Percentiles rank a stretch among this genome's conserved stretches.
These are phyloP conservation scores for Sugiyamaella pinicola DNA, from an alignment of 1,139 yeast genomes.

Conservation along the genomic window DNA sequence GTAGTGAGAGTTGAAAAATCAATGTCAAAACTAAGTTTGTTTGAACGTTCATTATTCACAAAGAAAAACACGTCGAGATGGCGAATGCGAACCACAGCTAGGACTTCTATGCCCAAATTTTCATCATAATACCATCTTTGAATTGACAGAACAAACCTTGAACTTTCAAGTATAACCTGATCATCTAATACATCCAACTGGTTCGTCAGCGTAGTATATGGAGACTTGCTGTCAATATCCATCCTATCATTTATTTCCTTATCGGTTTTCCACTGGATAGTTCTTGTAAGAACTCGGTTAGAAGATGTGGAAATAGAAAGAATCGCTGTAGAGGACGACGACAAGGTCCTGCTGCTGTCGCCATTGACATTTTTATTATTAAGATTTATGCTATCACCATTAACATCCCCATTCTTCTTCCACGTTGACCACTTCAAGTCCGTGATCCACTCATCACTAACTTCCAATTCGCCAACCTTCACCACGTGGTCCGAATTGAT, in stretches of 20 bases:
- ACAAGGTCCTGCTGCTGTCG: neutral
- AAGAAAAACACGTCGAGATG: conserved; percentile 19
- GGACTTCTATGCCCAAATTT: neutral
- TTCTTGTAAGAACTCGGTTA: neutral
- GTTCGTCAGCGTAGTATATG: neutral
- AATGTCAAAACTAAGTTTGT: conserved; percentile 1
- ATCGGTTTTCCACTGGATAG: neutral
- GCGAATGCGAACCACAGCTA: conserved; percentile 22
- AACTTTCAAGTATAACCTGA: conserved; percentile 1
- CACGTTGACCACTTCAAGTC: conserved; percentile 21
- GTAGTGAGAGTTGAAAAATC: conserved; percentile 4
- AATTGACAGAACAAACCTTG: conserved; percentile 18
- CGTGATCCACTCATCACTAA: conserved; percentile 25
- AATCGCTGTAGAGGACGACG: neutral
- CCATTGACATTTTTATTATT: neutral
- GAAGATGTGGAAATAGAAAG: conserved; percentile 8
- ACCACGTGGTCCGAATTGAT: conserved; percentile 18
- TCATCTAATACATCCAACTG: neutral
- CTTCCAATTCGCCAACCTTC: conserved; percentile 1
- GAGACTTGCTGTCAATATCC: conserved; percentile 4
- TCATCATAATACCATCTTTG: conserved; percentile 16
- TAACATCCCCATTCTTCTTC: neutral
- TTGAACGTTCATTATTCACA: neutral
- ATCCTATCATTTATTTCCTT: neutral
- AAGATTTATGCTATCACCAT: neutral